Evolutionary conservation across 225 moss, liverwort and hornwort species (phyloP).

Genomic region (Anthoceros angustus): DNA sequence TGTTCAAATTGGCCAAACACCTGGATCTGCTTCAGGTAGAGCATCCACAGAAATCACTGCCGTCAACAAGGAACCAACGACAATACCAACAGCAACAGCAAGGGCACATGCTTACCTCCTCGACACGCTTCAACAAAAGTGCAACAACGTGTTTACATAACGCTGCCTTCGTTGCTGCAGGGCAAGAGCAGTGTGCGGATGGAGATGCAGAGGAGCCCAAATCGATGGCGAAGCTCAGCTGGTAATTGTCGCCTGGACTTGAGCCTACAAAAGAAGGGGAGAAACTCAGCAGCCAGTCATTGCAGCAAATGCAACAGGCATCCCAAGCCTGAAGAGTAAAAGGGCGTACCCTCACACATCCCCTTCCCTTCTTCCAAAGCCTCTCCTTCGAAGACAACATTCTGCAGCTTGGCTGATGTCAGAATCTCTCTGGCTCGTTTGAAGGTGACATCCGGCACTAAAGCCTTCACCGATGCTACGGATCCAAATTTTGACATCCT

Average conservation of each 20-base stretch:
- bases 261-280: neutral
- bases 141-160: neutral
- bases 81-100: no score
- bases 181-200: neutral
- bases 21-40: no score
- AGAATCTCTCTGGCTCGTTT: conserved; percentile 1
- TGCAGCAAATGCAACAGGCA: neutral
- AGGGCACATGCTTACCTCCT: neutral
- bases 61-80: no score
- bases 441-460: neutral
- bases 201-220: neutral
- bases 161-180: neutral
- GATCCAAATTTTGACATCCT: neutral
- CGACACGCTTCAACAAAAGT: conserved; percentile 3
- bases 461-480: neutral
- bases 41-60: no score
- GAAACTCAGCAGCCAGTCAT: neutral
- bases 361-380: neutral
- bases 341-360: neutral
- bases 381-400: neutral
- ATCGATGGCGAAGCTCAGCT: neutral
- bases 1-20: no score
- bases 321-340: neutral
- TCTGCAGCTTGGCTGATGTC: conserved; percentile 4
- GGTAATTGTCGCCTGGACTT: conserved; percentile 2